phyloP scores from a whole-genome alignment of 2,329 filamentous ascomycete genomes.

The Pochonia chlamydosporia region DNA sequence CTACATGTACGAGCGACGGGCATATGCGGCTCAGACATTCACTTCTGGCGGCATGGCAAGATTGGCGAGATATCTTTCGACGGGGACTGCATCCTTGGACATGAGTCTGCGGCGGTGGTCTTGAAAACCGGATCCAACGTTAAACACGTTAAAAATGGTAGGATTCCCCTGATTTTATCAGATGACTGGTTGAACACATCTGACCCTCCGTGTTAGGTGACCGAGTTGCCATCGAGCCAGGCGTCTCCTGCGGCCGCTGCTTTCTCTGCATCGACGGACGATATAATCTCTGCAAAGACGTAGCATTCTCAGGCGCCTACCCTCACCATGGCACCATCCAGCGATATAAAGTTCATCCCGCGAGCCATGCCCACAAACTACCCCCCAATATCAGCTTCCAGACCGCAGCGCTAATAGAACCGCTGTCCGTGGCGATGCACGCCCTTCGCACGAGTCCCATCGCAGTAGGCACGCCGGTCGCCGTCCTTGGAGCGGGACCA shows the following conservation, averaged over 20 bases:
- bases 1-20: slow-evolving; percentile 58
- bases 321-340: slow-evolving; percentile 56
- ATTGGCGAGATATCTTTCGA: slow-evolving; percentile 59
- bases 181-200: background rate
- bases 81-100: slow-evolving; percentile 59
- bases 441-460: no score
- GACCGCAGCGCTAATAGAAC: slow-evolving; percentile 51
- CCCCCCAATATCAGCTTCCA: slow-evolving; percentile 51
- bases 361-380: slow-evolving; percentile 53
- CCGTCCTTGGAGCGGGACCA: slow-evolving; percentile 58
- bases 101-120: slow-evolving; percentile 58
- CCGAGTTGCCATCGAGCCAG: slow-evolving; percentile 61
- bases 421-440: slow-evolving; percentile 57
- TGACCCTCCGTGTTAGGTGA: slow-evolving; percentile 50
- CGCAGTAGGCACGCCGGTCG: slow-evolving; percentile 45
- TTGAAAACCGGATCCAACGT: slow-evolving; percentile 51
- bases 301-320: slow-evolving; percentile 56
- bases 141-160: slow-evolving; percentile 40
- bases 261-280: slow-evolving; percentile 54
- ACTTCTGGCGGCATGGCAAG: slow-evolving; percentile 60
- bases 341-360: slow-evolving; percentile 55
- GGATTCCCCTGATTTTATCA: background rate
- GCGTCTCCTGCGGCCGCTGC: slow-evolving; percentile 56
- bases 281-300: slow-evolving; percentile 59
- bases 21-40: slow-evolving; percentile 63